Evolutionary conservation across 345 rosid species (phyloP).

Genomic region (Arabis alpina): DNA sequence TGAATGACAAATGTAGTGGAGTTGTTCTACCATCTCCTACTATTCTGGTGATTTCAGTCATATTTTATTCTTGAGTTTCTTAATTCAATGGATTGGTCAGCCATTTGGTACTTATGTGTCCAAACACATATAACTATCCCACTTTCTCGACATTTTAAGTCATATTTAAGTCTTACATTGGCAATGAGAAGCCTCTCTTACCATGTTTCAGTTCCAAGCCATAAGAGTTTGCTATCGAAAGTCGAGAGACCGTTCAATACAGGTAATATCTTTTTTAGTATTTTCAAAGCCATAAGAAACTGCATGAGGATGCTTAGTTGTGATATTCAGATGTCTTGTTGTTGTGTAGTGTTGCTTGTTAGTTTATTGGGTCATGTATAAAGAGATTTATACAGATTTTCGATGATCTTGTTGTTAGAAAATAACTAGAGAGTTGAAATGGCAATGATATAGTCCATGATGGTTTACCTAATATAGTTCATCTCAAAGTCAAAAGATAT

Average conservation of each 20-base stretch:
- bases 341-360: constrained; percentile 26
- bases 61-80: constrained; percentile 42
- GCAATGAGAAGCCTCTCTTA: constrained; percentile 22
- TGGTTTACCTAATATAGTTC: constrained; percentile 36
- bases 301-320: constrained; percentile 9
- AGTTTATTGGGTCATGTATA: constrained; percentile 15
- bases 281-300: neutral
- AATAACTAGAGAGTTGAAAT: constrained; percentile 31
- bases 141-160: constrained; percentile 23
- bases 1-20: constrained; percentile 36
- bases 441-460: constrained; percentile 19
- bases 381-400: constrained; percentile 13
- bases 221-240: constrained; percentile 10
- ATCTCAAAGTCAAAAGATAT: constrained; percentile 34
- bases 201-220: constrained; percentile 34
- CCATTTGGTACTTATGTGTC: constrained; percentile 33
- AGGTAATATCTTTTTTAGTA: constrained; percentile 25
- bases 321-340: constrained; percentile 10
- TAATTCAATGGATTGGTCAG: constrained; percentile 30
- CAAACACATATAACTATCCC: constrained; percentile 37
- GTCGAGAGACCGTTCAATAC: constrained; percentile 15
- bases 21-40: constrained; percentile 51
- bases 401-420: constrained; percentile 5
- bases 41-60: constrained; percentile 32
- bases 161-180: constrained; percentile 28